phyloP scores from a whole-genome alignment of 176 grass and related monocot species.

The Oryza meyeriana region DNA sequence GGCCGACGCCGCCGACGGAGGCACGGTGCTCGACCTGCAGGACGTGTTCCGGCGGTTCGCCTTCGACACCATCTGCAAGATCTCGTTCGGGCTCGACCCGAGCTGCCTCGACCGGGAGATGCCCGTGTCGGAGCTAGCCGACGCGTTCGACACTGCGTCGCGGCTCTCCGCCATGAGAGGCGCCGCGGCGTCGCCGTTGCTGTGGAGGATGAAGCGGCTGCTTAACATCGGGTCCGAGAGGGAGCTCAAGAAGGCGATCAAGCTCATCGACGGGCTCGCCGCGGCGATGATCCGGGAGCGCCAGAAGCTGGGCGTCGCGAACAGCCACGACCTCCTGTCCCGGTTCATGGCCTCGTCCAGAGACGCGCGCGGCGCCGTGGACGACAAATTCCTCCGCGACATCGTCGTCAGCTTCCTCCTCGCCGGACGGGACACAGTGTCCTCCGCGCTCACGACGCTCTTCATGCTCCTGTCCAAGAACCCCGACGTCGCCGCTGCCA shows the following conservation, averaged over 20 bases:
- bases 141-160: constrained; percentile 63
- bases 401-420: constrained; percentile 85
- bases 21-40: constrained; percentile 56
- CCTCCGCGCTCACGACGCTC: constrained; percentile 64
- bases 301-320: constrained; percentile 42
- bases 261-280: constrained; percentile 46
- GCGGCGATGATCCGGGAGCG: constrained; percentile 58
- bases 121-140: constrained; percentile 51
- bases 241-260: constrained; percentile 52
- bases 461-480: constrained; percentile 72
- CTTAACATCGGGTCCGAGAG: constrained; percentile 65
- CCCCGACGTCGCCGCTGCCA: constrained; percentile 23
- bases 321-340: constrained; percentile 69
- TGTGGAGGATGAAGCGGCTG: constrained; percentile 64
- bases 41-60: constrained; percentile 74
- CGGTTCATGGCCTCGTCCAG: constrained; percentile 56
- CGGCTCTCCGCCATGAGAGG: constrained; percentile 49
- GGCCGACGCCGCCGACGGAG: constrained; percentile 22
- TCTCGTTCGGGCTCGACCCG: constrained; percentile 72
- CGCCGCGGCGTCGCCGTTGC: constrained; percentile 29
- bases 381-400: constrained; percentile 81
- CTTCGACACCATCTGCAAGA: constrained; percentile 86
- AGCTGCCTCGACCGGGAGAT: constrained; percentile 46
- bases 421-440: constrained; percentile 70
- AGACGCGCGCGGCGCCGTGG: neutral